A percentile compares a stretch with the other conserved stretches of the same genome.
These are phyloP conservation scores for Globisporangium takayamanum DNA, from an alignment of 352 stramenopile genomes.

Conservation along the genomic window DNA sequence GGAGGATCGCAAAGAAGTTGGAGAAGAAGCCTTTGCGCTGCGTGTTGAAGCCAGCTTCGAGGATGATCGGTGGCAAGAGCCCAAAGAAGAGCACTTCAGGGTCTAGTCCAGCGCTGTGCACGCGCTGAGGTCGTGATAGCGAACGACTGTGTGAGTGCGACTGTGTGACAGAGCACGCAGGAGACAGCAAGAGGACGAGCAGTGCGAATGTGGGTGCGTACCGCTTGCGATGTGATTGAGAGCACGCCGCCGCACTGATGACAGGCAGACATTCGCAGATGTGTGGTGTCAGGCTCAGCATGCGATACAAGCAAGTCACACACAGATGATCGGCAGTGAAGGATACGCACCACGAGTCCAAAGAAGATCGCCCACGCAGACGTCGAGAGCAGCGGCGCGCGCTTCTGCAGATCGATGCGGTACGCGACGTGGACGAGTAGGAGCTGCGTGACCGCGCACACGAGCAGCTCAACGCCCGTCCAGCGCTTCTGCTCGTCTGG, in stretches of 20 bases:
- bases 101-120: constrained; percentile 28
- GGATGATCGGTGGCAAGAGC: constrained; percentile 55
- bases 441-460: constrained; percentile 40
- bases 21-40: constrained; percentile 56
- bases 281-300: no score
- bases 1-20: constrained; percentile 34
- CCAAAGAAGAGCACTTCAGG: constrained; percentile 54
- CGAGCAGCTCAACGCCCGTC: constrained; percentile 39
- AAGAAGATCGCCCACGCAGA: constrained; percentile 51
- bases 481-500: constrained; percentile 23
- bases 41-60: constrained; percentile 58
- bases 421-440: constrained; percentile 52
- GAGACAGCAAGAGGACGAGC: not conserved
- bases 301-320: no score
- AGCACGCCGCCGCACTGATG: constrained; percentile 27
- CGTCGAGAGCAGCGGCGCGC: constrained; percentile 33
- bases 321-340: no score
- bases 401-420: constrained; percentile 33
- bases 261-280: no score
- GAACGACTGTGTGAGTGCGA: no score
- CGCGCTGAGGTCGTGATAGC: constrained; percentile 4
- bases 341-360: constrained; percentile 28
- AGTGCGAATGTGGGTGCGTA: not conserved
- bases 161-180: no score
- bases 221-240: constrained; percentile 18